phyloP scores from a whole-genome alignment of 257 asterid species.

The Ehretia macrophylla region DNA sequence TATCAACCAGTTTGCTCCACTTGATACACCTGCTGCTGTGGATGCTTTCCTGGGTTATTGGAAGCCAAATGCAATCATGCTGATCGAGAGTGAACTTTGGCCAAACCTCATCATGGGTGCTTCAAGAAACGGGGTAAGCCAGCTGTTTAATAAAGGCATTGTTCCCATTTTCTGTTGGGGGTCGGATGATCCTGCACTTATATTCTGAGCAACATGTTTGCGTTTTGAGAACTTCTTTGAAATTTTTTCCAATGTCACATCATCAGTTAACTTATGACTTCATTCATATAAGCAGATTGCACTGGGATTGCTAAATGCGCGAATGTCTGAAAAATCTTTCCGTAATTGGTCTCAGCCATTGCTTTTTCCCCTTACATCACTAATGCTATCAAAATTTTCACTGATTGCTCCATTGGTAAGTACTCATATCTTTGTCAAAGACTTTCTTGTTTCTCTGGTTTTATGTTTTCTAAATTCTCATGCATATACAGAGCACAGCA shows the following conservation, averaged over 20 bases:
- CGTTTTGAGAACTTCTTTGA: neutral
- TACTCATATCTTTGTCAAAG: constrained; percentile 13
- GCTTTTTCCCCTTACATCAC: constrained; percentile 47
- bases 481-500: constrained; percentile 51
- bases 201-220: neutral
- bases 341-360: constrained; percentile 63
- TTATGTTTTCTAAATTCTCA: constrained; percentile 2
- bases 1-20: constrained; percentile 80
- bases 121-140: constrained; percentile 59
- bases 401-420: constrained; percentile 83
- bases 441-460: constrained; percentile 19
- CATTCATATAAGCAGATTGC: constrained; percentile 42
- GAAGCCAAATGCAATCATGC: constrained; percentile 77
- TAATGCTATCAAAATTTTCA: constrained; percentile 80
- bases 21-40: constrained; percentile 72
- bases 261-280: neutral
- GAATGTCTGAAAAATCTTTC: constrained; percentile 72
- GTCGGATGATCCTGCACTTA: neutral
- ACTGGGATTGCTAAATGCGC: constrained; percentile 75
- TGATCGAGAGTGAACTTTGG: constrained; percentile 91
- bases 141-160: neutral
- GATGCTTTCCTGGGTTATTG: constrained; percentile 77
- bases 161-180: neutral
- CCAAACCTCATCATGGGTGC: constrained; percentile 87
- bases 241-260: neutral